phyloP scores from a whole-genome alignment of 352 stramenopile species.

The Phytophthora citricola region DNA sequence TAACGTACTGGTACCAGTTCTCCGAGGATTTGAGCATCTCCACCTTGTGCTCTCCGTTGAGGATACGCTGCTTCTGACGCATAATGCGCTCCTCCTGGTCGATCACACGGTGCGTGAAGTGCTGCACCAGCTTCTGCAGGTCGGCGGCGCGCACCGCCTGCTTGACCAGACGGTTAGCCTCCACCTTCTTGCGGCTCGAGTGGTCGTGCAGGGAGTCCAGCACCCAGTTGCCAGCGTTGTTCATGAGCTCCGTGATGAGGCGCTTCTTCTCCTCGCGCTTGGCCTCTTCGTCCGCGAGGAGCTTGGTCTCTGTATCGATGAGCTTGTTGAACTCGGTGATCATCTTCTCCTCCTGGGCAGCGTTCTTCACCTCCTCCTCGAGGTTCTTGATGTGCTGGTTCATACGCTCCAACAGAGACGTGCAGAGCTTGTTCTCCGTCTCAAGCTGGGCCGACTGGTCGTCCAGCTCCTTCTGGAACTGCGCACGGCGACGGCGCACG shows the following conservation, averaged over 20 bases:
- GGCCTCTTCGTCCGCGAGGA: conserved; percentile 80
- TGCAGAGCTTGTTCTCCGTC: conserved; percentile 79
- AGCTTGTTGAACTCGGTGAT: conserved; percentile 80
- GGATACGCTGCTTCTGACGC: conserved; percentile 90
- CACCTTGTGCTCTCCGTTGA: conserved; percentile 91
- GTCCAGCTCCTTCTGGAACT: conserved; percentile 89
- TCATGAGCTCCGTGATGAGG: conserved; percentile 87
- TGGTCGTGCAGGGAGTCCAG: conserved; percentile 84
- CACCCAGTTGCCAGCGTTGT: conserved; percentile 89
- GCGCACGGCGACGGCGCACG: conserved; percentile 70
- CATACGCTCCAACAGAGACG: conserved; percentile 82
- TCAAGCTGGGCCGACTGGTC: conserved; percentile 80
- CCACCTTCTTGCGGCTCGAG: conserved; percentile 89
- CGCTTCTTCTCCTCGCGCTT: conserved; percentile 91
- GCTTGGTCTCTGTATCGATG: conserved; percentile 77
- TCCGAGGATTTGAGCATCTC: conserved; percentile 92
- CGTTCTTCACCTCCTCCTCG: conserved; percentile 80
- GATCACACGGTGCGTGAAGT: conserved; percentile 91
- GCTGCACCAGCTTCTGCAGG: conserved; percentile 88
- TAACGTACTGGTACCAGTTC: conserved; percentile 92
- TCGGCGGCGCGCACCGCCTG: conserved; percentile 85
- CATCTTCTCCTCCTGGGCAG: conserved; percentile 69
- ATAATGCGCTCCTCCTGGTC: conserved; percentile 91
- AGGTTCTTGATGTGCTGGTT: conserved; percentile 85
- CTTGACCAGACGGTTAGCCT: conserved; percentile 85